Evolutionary conservation across 2,329 filamentous ascomycete species (phyloP).

Genomic region (Didymella lethalis): DNA sequence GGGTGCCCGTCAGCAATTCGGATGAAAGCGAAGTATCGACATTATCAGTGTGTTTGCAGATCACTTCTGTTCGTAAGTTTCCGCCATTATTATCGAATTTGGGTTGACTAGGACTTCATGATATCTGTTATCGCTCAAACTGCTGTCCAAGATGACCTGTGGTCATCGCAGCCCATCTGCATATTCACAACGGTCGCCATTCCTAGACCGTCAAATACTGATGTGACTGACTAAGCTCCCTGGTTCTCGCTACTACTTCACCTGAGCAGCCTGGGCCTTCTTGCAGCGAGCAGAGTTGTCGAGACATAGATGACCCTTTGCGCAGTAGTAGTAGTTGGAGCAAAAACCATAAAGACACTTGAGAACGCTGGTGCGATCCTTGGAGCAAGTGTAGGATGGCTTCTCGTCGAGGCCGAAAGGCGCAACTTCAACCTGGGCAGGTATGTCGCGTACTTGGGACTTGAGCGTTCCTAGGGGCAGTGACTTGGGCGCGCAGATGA

Average conservation of each 20-base stretch:
- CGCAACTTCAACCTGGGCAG: not conserved
- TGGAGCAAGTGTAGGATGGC: constrained; percentile 1
- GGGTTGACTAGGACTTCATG: too few species aligned
- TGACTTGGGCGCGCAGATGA: constrained; percentile 3
- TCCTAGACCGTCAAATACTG: too few species aligned
- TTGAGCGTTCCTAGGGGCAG: not conserved
- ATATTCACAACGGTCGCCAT: too few species aligned
- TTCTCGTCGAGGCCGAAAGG: not conserved
- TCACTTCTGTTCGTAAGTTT: too few species aligned
- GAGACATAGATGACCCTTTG: constrained; percentile 2
- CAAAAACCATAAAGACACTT: constrained; percentile 12
- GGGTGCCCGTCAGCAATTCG: too few species aligned
- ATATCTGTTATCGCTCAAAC: too few species aligned
- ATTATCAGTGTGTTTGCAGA: too few species aligned
- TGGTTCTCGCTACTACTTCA: not conserved
- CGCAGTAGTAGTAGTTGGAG: constrained; percentile 11
- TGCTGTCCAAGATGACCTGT: too few species aligned
- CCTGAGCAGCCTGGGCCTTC: not conserved
- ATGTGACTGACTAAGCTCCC: too few species aligned
- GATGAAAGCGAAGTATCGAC: too few species aligned
- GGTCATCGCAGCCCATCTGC: too few species aligned
- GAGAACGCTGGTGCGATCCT: constrained; percentile 12
- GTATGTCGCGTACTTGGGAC: not conserved
- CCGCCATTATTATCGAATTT: too few species aligned
- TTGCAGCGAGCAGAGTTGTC: constrained; percentile 15